Evolutionary conservation across 306 rosid genomes (phyloP).

Genomic region (Citrullus colocynthis): DNA sequence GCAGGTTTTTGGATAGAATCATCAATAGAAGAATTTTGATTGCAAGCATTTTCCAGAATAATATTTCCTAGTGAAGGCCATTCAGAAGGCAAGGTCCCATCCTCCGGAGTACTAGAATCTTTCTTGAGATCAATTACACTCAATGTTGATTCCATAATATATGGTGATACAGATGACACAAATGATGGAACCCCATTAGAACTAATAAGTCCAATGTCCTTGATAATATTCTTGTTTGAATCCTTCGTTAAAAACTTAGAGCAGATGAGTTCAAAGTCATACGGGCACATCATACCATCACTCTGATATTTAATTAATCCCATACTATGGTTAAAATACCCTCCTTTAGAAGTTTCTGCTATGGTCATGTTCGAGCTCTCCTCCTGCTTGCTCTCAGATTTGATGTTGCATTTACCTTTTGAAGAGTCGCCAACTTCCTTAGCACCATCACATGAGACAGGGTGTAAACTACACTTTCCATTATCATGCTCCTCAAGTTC

Average conservation of each 20-base stretch:
- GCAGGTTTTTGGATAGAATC: conserved; percentile 24
- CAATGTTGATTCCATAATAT: conserved; percentile 33
- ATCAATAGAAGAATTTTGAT: conserved; percentile 16
- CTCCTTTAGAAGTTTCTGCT: conserved; percentile 22
- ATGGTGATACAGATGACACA: conserved; percentile 40
- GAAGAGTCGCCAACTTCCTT: conserved; percentile 43
- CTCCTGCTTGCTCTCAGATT: conserved; percentile 30
- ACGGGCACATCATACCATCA: conserved; percentile 56
- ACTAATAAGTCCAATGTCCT: conserved; percentile 76
- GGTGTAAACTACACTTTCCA: conserved; percentile 49
- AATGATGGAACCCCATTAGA: conserved; percentile 57
- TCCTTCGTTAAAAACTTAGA: conserved; percentile 65
- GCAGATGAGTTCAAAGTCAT: conserved; percentile 55
- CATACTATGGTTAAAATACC: conserved; percentile 37
- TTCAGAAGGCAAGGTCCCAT: conserved; percentile 26
- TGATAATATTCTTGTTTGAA: conserved; percentile 55
- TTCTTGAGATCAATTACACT: conserved; percentile 25
- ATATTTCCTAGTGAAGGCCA: conserved; percentile 28
- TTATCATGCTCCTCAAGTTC: conserved; percentile 73
- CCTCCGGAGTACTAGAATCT: conserved; percentile 20
- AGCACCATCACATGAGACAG: conserved; percentile 28
- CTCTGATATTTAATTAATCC: conserved; percentile 59
- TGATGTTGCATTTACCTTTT: conserved; percentile 45
- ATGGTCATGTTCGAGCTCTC: conserved; percentile 31
- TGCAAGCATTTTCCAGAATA: conserved; percentile 22